Base-by-base conservation (phyloP, 2,329 filamentous ascomycete species). In the Colletotrichum somersetense region DNA sequence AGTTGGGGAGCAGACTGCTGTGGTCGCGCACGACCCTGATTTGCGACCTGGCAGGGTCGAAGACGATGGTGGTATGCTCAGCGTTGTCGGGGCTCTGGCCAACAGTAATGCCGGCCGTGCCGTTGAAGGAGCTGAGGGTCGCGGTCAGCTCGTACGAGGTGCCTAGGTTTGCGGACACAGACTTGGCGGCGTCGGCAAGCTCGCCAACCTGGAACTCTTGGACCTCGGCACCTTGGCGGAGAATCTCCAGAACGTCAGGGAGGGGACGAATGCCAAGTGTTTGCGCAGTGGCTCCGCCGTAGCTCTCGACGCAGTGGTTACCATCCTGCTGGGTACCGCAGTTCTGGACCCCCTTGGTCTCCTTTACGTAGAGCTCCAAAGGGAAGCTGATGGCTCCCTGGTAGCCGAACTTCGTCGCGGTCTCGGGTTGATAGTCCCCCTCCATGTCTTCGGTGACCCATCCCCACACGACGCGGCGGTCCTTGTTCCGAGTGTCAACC, bases 1-100 rank as follows among this genome's bases (percentile, higher is more conserved):
- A 74, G 62, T 74, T 73, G 42, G 73, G 66, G 6, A 74, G 71
- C 14, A 74, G 66, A 53, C 71, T 73, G 71, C 73, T 74, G 48
- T 62, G 59, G 2, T 64, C 63, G 63, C 73, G 73, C 38, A 71
- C 40, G 40, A 74, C 66, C 44, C 66, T 59, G 46, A 74, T 74
- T 40, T 63, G 35, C 23, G 61, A 63, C 5, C 63, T 30, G 10
- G 50, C 66, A 0, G 62, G 66, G 59, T 74, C 66, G 50, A 74
- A 73, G 71, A 67, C 11, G 42, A 74, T 70, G 50, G 67, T 66
- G 14, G 73, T 74, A 63, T 59, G 59, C 63, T 74, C 73, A 26
- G 66, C 59, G 35, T 71, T 44, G 50, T 73, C 66, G 14, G 73
- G 73, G 62, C 73, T 74, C 71, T 74, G 71, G 8, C 53, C 73